A percentile compares a stretch with the other conserved stretches of the same genome.
Evolutionary conservation across 768 basidiomycete species (phyloP).

Genomic region (Hericium rajendrae): DNA sequence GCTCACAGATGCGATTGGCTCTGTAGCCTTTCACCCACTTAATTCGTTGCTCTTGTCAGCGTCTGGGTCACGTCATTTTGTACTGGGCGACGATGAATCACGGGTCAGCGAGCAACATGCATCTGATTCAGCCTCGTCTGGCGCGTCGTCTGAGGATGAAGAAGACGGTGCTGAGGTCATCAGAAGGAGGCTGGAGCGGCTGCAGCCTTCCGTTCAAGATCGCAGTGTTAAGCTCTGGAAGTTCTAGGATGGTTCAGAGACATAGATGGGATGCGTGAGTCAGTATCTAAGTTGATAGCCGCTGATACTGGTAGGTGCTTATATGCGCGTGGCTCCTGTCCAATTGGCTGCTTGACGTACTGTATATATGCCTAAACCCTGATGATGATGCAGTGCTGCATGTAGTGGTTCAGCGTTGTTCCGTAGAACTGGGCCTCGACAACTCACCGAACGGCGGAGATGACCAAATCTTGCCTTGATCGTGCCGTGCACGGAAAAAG

Average conservation of each 20-base stretch:
- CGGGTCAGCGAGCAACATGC: background rate
- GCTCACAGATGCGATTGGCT: slow-evolving; percentile 58
- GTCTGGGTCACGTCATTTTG: slow-evolving; percentile 75
- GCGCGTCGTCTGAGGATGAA: background rate
- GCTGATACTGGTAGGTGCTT: no score
- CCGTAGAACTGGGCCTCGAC: background rate
- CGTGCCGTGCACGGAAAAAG: background rate
- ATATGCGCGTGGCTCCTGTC: no score
- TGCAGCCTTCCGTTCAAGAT: background rate
- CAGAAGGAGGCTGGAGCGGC: background rate
- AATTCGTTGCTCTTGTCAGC: slow-evolving; percentile 48
- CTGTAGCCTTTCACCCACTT: slow-evolving; percentile 64
- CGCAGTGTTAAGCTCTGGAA: background rate
- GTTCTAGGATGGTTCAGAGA: background rate
- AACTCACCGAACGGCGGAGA: background rate
- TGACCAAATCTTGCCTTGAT: background rate
- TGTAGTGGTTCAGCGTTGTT: background rate
- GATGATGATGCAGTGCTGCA: background rate
- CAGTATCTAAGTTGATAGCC: no score
- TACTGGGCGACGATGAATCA: slow-evolving; percentile 3
- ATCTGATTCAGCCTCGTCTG: background rate
- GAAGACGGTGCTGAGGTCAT: background rate
- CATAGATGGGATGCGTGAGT: no score
- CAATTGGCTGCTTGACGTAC: background rate
- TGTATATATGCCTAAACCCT: background rate